Conservation (phyloP, 2,329 filamentous ascomycete genomes). For the Colletotrichum sp. region DNA sequence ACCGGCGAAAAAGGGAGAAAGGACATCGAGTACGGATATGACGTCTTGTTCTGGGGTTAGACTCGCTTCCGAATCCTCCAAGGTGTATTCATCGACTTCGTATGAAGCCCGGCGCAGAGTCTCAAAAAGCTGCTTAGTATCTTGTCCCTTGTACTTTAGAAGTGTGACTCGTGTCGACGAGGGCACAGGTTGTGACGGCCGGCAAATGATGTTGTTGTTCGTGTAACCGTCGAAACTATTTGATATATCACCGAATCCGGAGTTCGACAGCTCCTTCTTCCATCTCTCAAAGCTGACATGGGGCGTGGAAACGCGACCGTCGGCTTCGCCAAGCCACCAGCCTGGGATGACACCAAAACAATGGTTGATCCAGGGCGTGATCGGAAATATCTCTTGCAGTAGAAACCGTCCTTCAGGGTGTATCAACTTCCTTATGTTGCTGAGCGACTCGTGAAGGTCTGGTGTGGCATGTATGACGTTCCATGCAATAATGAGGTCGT, state of each 20-base stretch:
- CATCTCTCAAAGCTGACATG: slow-evolving; percentile 27
- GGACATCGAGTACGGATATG: background rate
- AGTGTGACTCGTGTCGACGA: background rate
- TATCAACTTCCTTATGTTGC: slow-evolving; percentile 2
- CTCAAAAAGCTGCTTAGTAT: background rate
- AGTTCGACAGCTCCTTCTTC: slow-evolving; percentile 27
- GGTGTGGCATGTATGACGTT: slow-evolving; percentile 43
- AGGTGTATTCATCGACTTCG: background rate
- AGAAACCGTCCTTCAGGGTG: slow-evolving; percentile 14
- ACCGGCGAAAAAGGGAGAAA: background rate
- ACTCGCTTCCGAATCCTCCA: background rate
- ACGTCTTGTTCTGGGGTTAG: slow-evolving; percentile 26
- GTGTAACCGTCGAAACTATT: background rate
- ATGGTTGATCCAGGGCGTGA: slow-evolving; percentile 28
- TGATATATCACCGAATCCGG: slow-evolving; percentile 28
- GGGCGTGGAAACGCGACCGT: slow-evolving; percentile 29
- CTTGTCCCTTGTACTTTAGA: background rate
- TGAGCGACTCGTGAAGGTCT: background rate
- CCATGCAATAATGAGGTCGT: slow-evolving; percentile 43
- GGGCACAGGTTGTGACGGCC: background rate
- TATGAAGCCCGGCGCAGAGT: background rate
- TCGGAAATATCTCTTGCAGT: slow-evolving; percentile 30
- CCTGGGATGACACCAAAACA: slow-evolving; percentile 32
- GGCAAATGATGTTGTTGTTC: background rate
- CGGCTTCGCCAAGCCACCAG: slow-evolving; percentile 39